Conservation (phyloP, 139 green algal genomes). For the Ettlia oleoabundans region DNA sequence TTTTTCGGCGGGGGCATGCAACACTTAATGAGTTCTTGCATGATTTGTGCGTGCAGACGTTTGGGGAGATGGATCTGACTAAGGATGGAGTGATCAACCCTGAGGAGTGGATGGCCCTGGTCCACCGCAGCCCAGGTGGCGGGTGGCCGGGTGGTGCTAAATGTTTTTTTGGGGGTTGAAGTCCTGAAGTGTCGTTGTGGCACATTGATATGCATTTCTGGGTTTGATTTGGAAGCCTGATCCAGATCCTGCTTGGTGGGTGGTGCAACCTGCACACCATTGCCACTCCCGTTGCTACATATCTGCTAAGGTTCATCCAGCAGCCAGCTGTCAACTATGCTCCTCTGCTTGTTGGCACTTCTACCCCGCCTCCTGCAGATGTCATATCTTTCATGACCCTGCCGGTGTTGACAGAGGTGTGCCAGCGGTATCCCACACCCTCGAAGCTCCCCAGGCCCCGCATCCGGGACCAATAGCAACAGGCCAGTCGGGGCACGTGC, state of each 20-base stretch:
- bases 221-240: no score
- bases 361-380: background rate
- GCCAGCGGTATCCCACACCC: slow-evolving; percentile 42
- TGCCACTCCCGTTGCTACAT: no score
- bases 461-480: background rate
- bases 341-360: background rate
- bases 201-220: no score
- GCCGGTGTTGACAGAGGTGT: slow-evolving; percentile 60
- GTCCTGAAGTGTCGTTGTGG: no score
- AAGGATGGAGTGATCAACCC: slow-evolving; percentile 69
- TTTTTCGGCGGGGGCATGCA: no score
- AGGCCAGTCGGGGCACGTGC: no score
- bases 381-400: slow-evolving; percentile 82
- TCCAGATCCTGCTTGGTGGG: no score
- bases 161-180: no score
- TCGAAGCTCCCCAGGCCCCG: background rate
- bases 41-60: slow-evolving; percentile 50
- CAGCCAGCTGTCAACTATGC: no score
- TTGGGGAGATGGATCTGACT: slow-evolving; percentile 67
- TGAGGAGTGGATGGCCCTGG: slow-evolving; percentile 69
- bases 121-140: slow-evolving; percentile 53
- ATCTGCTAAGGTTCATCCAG: no score
- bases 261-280: no score
- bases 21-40: background rate
- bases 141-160: no score